phyloP scores from a whole-genome alignment of 805 yeast species.

The Saturnispora ahearnii region DNA sequence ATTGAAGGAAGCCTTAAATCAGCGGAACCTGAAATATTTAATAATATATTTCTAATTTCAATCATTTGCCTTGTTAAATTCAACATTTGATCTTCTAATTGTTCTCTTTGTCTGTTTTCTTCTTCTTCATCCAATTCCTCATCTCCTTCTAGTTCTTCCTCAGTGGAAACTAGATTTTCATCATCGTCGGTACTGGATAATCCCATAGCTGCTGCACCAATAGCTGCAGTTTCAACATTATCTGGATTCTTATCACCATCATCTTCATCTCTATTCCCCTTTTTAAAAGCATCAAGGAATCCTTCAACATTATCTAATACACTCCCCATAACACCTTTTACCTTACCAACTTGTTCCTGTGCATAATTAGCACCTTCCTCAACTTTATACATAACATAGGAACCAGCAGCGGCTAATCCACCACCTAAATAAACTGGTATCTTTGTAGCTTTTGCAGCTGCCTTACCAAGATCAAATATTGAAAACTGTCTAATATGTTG shows the following conservation, averaged over 20 bases:
- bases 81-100: constrained; percentile 72
- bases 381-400: constrained; percentile 84
- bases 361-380: constrained; percentile 76
- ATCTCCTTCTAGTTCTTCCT: constrained; percentile 33
- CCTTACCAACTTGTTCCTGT: constrained; percentile 50
- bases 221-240: constrained; percentile 19
- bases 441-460: constrained; percentile 45
- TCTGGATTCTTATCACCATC: constrained; percentile 15
- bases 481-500: constrained; percentile 20
- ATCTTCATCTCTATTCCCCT: constrained; percentile 8
- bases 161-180: constrained; percentile 29
- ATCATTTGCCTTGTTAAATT: constrained; percentile 93
- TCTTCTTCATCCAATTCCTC: constrained; percentile 37
- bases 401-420: constrained; percentile 89
- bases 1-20: constrained; percentile 83
- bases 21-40: constrained; percentile 63
- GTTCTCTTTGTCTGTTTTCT: constrained; percentile 38
- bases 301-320: constrained; percentile 37
- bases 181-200: constrained; percentile 29
- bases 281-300: constrained; percentile 18
- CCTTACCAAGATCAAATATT: constrained; percentile 38
- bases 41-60: constrained; percentile 76
- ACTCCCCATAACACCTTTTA: constrained; percentile 54
- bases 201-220: constrained; percentile 38
- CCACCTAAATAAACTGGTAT: constrained; percentile 84